Conservation (phyloP, 306 rosid species). For the Trifolium fragiferum region DNA sequence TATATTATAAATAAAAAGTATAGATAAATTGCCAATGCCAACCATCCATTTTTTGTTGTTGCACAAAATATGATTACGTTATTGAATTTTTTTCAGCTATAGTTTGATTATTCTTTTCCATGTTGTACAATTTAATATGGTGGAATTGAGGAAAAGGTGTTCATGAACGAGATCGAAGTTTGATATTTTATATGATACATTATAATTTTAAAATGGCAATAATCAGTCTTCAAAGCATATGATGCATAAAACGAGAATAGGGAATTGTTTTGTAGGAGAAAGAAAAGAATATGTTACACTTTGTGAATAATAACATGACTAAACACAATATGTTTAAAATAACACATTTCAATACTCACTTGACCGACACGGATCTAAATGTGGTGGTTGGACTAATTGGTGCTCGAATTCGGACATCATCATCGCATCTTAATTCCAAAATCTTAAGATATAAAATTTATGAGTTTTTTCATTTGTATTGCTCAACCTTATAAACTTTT, state of each 20-base stretch:
- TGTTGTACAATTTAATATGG: background rate
- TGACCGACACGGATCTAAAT: background rate
- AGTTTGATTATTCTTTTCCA: background rate
- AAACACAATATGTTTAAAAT: conserved; percentile 5
- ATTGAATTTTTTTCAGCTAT: conserved; percentile 1
- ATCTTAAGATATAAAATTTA: no score
- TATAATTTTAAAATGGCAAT: background rate
- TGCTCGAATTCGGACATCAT: no score
- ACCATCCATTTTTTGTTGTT: conserved; percentile 34
- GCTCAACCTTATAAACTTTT: no score
- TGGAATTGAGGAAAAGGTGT: conserved; percentile 9
- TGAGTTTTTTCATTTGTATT: no score
- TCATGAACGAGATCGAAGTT: conserved; percentile 32
- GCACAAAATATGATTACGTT: conserved; percentile 19
- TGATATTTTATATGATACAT: background rate
- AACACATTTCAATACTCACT: background rate
- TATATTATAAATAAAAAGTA: background rate
- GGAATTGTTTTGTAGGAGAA: background rate
- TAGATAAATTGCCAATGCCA: conserved; percentile 9
- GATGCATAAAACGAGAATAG: background rate
- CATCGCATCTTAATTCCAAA: no score
- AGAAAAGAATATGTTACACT: background rate
- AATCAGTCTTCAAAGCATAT: background rate
- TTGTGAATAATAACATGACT: background rate
- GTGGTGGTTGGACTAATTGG: no score